Evolutionary conservation across 352 stramenopile species (phyloP), one percentile per base, ranked within the genome.

Genomic region (Globisporangium splendens): DNA sequence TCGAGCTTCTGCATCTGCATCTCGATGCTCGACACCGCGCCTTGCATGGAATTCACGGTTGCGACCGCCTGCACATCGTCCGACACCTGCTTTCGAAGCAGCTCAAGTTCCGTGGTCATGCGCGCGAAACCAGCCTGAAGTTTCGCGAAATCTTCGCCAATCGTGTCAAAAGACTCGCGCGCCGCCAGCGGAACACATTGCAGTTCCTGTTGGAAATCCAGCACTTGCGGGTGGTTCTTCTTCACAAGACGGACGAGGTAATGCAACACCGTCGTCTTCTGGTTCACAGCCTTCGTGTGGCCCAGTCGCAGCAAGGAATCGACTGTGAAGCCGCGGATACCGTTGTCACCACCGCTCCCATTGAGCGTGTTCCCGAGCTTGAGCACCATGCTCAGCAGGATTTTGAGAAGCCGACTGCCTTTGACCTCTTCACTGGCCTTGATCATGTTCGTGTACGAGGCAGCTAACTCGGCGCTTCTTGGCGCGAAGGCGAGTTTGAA

Each of bases 261-360:
- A 59, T 99, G 95, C n/a, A 99, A 74, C 31, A 99, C 95, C 14
- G 93, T 98, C 14, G 96, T 99, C 68, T 98, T 98, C 66, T 98
- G 95, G 66, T 99, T 92, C 20, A 93, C 75, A 7, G 96, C 98
- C 68, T 99, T 99, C 46, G 97, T 98, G 65, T 99, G 80, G 0
- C 79, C 83, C 20, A 87, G 93, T 31, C 83, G 95, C 2, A 99
- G 69, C 13, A 99, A 64, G 14, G 96, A 97, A 72, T 99, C 95
- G 5, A 99, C 84, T 0, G 91, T 98, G 66, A 99, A 98, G 4
- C 94, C 96, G 46, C 92, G 89, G 31, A 97, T 97, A 51, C 88
- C 86, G 31, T 88, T 86, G 21, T 89, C 77, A 8, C 89, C 75
- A 39, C 88, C 95, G 39, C 76, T 85, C 24, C 96, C 96, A 62